Base-by-base conservation (phyloP, 2,329 filamentous ascomycete genomes). In the Macrophomina tecta region DNA sequence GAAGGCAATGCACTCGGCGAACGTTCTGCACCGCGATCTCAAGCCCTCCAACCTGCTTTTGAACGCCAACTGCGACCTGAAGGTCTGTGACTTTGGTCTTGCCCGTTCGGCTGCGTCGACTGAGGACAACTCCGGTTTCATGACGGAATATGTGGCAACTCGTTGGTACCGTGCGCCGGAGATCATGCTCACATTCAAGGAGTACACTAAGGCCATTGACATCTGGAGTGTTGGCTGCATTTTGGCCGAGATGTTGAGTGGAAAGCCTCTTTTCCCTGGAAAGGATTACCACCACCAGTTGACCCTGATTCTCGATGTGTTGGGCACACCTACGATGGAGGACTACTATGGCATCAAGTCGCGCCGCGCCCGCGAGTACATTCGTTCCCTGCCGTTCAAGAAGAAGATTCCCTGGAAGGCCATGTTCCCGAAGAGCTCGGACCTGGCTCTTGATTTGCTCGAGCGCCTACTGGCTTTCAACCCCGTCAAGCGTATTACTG, bases 281-380 rank as follows among this genome's bases (percentile, higher is more conserved):
- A 99, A 99, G 82, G 95, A 99, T 80, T 99, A 99, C 79, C 95
- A 99, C 81, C 95, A 99, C 82, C 95, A 99, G 82, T 84, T 99
- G 74, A 99, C 95, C 6, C 86, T 99, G 69, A 99, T 99, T 76
- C 86, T 99, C 72, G 95, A 99, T 74, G 94, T 99, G 62, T 90
- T 99, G 68, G 95, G 95, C 70, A 99, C 95, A 3, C 95, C 95
- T 2, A 99, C 95, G 12, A 99, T 99, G 95, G 95, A 99, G 80
- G 95, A 99, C 79, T 99, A 99, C 86, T 99, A 99, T 75, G 95
- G 95, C 71, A 99, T 99, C 87, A 99, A 99, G 84, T 98, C 95
- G 64, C 91, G 95, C 71, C 92, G 95, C 75, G 95, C 95, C 61
- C 89, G 95, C 71, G 95, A 99, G 82, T 99, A 99, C 83, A 99